Evolutionary conservation across 345 rosid species (phyloP), one percentile per base, ranked within the genome.

Genomic region (Garcia nutans): DNA sequence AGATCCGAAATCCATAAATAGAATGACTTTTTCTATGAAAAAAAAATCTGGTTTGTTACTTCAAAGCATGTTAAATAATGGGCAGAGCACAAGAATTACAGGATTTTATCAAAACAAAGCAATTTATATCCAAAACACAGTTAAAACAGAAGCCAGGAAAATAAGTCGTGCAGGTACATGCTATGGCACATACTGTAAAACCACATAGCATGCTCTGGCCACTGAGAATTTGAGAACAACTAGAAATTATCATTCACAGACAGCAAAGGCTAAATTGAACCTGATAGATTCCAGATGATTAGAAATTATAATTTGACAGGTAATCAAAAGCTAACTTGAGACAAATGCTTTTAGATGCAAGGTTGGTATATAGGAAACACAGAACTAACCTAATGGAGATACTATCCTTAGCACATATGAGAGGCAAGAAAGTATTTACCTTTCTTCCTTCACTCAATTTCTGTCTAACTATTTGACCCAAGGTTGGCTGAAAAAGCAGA

Each of bases 401-500:
- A 59, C 15, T 10, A 63, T n/a, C 24, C 44, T 70, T 50, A 44
- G 66, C 45, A 63, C 11, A 61, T 63, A 10, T 44, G 42, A 77
- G 63, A 60, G 55, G 20, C 58, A 17, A 54, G n/a, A 65, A 28
- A 23, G 13, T 11, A 26, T 41, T 72, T 85, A 93, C 97, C 95
- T 91, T 91, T 83, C 95, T 90, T 77, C 97, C 98, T 87, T 89
- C 98, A 65, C 97, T 88, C 84, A 93, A 84, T 78, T 88, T 93
- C 83, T 92, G 97, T 80, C 96, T 88, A 68, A 92, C 93, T 76
- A 93, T 79, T 77, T 92, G 98, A 37, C 91, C 96, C 86, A 92
- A 78, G 9, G 93, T 89, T 47, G 91, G 96, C 98, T 93, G 87
- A 71, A 83, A 78, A 67, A 70, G 33, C 37, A 64, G 11, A 3